Evolutionary conservation across 2,329 filamentous ascomycete genomes (phyloP).

Genomic region (Colletotrichum sp.): DNA sequence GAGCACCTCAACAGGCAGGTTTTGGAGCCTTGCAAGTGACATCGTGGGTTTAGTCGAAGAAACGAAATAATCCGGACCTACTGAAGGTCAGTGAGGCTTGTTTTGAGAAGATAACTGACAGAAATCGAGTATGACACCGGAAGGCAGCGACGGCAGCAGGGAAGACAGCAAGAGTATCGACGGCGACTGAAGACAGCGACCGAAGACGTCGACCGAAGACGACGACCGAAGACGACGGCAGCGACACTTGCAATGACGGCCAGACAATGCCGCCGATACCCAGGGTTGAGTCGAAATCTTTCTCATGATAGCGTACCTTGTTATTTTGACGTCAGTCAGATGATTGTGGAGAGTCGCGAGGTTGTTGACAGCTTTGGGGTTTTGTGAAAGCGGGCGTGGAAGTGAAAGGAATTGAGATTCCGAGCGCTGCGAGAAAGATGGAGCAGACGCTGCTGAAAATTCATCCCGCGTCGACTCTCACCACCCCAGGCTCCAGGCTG

Average conservation of each 20-base stretch:
- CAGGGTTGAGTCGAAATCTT: background rate
- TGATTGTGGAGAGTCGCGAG: background rate
- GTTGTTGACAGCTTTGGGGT: background rate
- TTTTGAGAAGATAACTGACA: accelerated
- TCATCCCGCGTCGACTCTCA: accelerated
- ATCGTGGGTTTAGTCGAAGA: background rate
- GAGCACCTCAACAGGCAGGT: background rate
- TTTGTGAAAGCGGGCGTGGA: background rate
- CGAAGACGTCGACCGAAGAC: background rate
- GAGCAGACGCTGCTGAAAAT: background rate
- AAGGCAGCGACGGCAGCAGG: background rate
- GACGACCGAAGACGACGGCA: background rate
- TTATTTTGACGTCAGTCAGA: accelerated
- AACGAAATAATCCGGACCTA: background rate
- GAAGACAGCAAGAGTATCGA: background rate
- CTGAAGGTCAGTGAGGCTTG: background rate
- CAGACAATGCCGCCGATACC: accelerated
- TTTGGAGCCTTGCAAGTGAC: background rate
- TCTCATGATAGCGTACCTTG: background rate
- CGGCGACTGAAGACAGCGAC: no score
- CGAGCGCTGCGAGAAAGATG: accelerated
- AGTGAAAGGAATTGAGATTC: background rate
- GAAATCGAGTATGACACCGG: background rate
- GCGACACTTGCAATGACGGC: background rate
- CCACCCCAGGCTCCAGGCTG: background rate